Evolutionary conservation across 2,329 filamentous ascomycete species (phyloP), one percentile per base, ranked within the genome.

Genomic region (Penicillium sp.): DNA sequence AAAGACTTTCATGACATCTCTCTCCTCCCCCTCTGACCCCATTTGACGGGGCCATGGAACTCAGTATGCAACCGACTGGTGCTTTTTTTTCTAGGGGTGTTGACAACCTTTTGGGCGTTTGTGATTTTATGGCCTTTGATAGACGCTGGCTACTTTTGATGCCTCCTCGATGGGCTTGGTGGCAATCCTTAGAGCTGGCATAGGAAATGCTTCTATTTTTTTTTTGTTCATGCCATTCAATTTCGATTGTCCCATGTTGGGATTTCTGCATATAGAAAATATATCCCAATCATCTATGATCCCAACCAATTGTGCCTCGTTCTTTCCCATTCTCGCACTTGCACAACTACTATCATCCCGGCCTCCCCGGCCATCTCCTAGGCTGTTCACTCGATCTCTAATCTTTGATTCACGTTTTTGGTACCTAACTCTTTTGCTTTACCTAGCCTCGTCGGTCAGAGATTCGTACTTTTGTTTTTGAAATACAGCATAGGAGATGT

Each of bases 181-280:
- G 59, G 55, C 63, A 42, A 54, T 61, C 59, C 55, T 49, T 49
- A 51, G 56, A 63, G 58, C 58, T 59, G 62, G 53, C 57, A 64
- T 60, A 45, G 50, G 35, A 51, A 59, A 49, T 52, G 47, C 35
- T 55, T 53, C 17, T 58, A 29, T 58, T 53, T 47, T 51, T 44
- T 38, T 35, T 48, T 56, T 47, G 55, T 43, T 61, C 55, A 53
- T 61, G 49, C 55, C 50, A 48, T 57, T 62, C 57, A 60, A 63
- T 55, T 59, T 61, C 58, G 52, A 58, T 41, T 58, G 53, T 56
- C 44, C 61, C 61, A 60, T 41, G 10, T 61, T 60, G 57, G 63
- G 55, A 47, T 59, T 56, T 43, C 48, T 55, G 57, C 59, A 66
- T 67, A 67, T 67, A 66, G 63, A 65, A 61, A 66, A 64, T 55